Conservation (phyloP, 202 grass and related monocot genomes). For the Bolboschoenoplectus hybrid region DNA sequence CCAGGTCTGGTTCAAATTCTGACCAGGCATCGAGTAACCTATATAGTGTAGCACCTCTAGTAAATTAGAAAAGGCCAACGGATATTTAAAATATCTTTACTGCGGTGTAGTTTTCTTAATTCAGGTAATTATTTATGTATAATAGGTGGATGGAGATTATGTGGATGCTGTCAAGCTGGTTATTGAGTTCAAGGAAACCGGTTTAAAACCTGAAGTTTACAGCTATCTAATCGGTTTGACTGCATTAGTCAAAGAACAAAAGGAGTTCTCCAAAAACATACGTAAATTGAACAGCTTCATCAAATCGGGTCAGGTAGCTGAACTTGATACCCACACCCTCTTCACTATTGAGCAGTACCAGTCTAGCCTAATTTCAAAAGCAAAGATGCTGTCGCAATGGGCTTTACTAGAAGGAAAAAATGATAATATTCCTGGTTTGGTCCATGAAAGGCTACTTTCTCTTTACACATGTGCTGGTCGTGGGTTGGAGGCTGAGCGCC, state of each 20-base stretch:
- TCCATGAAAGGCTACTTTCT: conserved; percentile 83
- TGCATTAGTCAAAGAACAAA: conserved; percentile 96
- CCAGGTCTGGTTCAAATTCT: background rate
- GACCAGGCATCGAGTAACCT: background rate
- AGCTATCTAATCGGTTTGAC: conserved; percentile 91
- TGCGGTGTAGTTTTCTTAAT: conserved; percentile 13
- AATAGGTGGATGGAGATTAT: conserved; percentile 84
- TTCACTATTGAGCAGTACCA: conserved; percentile 65
- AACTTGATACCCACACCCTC: conserved; percentile 62
- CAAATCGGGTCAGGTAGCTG: conserved; percentile 55
- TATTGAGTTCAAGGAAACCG: conserved; percentile 79
- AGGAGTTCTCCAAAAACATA: conserved; percentile 85
- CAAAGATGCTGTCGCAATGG: conserved; percentile 84
- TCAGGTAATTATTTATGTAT: conserved; percentile 31
- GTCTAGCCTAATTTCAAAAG: conserved; percentile 61
- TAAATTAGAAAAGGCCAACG: background rate
- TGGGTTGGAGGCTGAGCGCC: conserved; percentile 77
- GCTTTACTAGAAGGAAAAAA: conserved; percentile 66
- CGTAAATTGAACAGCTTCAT: conserved; percentile 75
- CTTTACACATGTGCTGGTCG: conserved; percentile 82
- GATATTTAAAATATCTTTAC: background rate
- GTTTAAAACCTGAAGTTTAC: conserved; percentile 85
- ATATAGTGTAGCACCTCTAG: background rate
- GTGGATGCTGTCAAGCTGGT: conserved; percentile 68
- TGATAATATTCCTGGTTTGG: conserved; percentile 57